Conservation (phyloP, 352 stramenopile genomes). For the Salisapilia sapeloensis region DNA sequence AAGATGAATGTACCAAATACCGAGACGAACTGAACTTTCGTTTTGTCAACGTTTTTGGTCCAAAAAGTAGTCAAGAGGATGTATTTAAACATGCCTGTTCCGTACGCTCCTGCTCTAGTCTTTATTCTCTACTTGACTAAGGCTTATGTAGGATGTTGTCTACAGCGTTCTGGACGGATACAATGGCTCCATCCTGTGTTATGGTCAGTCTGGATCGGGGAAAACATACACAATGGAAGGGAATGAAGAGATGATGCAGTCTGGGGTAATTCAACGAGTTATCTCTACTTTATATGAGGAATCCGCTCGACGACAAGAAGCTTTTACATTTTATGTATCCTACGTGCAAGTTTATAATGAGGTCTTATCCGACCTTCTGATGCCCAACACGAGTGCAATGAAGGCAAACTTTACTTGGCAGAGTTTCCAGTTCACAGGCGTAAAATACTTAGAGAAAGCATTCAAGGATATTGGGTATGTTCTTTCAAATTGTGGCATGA, state of each 20-base stretch:
- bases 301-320: conserved; percentile 32
- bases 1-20: conserved; percentile 52
- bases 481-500: neutral
- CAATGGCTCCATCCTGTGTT: conserved; percentile 58
- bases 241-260: conserved; percentile 86
- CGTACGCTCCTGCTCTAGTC: conserved; percentile 5
- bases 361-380: conserved; percentile 88
- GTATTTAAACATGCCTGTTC: conserved; percentile 51
- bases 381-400: too few relatives aligned
- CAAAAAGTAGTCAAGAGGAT: conserved; percentile 39
- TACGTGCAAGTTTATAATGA: conserved; percentile 98
- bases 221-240: conserved; percentile 74
- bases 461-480: conserved; percentile 53
- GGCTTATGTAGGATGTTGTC: conserved; percentile 36
- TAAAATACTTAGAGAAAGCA: conserved; percentile 65
- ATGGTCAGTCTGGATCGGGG: conserved; percentile 48
- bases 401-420: conserved; percentile 69
- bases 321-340: conserved; percentile 85
- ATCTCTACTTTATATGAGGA: conserved; percentile 87
- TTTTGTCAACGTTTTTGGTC: conserved; percentile 55
- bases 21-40: conserved; percentile 52
- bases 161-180: conserved; percentile 46
- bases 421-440: conserved; percentile 61
- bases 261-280: conserved; percentile 89
- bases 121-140: conserved; percentile 1